A percentile compares a stretch with the other conserved stretches of the same genome.
Evolutionary conservation across 352 stramenopile species (phyloP).

Genomic region (Phytophthora nicotianae): DNA sequence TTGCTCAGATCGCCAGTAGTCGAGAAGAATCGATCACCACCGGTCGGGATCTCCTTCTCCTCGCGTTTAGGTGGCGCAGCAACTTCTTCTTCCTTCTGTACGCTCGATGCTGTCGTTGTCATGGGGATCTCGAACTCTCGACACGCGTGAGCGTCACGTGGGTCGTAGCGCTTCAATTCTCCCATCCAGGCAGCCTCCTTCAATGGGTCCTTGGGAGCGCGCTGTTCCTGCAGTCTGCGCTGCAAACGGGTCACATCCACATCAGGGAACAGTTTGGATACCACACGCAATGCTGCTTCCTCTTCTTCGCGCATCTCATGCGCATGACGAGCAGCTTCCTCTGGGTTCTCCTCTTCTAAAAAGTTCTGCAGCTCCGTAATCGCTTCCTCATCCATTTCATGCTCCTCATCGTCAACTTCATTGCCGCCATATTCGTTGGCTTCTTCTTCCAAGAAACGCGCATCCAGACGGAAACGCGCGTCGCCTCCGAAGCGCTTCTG

Average conservation of each 20-base stretch:
- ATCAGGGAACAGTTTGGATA: conserved; percentile 69
- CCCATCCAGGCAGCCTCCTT: conserved; percentile 86
- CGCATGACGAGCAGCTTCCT: conserved; percentile 40
- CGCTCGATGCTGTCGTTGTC: conserved; percentile 24
- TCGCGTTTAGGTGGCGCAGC: conserved; percentile 23
- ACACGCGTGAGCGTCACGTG: conserved; percentile 43
- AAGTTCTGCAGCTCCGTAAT: conserved; percentile 54
- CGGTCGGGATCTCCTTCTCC: conserved; percentile 55
- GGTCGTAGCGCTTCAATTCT: conserved; percentile 73
- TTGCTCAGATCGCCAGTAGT: conserved; percentile 61
- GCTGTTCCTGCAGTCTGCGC: conserved; percentile 44
- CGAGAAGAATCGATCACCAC: conserved; percentile 77
- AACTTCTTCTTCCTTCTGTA: conserved; percentile 27
- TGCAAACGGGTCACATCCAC: conserved; percentile 72
- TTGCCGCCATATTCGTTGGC: conserved; percentile 65
- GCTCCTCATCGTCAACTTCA: conserved; percentile 39
- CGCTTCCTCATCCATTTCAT: conserved; percentile 29
- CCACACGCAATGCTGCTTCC: conserved; percentile 52
- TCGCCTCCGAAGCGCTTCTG: conserved; percentile 83
- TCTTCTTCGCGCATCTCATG: conserved; percentile 59
- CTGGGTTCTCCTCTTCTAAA: conserved; percentile 42
- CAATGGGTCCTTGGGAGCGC: conserved; percentile 59
- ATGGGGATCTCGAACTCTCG: conserved; percentile 62
- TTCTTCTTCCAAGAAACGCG: conserved; percentile 73
- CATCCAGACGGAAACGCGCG: conserved; percentile 78